These are phyloP conservation scores for Zanthoxylum bungeanum DNA, from an alignment of 345 rosid genomes.

Conservation along the genomic window DNA sequence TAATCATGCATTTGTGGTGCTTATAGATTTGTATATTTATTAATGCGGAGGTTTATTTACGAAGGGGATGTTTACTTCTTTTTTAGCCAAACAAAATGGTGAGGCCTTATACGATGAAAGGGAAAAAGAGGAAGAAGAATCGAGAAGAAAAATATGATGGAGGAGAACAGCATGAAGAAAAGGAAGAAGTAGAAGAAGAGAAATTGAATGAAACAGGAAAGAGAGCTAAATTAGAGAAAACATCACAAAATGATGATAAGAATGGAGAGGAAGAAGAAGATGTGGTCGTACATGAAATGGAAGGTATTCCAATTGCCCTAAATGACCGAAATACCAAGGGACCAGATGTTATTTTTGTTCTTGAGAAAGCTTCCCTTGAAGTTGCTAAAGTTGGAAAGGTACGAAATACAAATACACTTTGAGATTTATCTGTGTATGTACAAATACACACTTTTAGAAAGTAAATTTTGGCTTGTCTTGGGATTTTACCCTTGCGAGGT, in stretches of 20 bases:
- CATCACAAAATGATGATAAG: conserved; percentile 20
- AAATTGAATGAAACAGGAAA: conserved; percentile 21
- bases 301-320: conserved; percentile 53
- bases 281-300: conserved; percentile 29
- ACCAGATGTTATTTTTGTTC: conserved; percentile 60
- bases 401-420: background rate
- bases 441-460: background rate
- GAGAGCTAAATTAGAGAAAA: conserved; percentile 18
- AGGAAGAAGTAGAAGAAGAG: conserved; percentile 7
- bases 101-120: conserved; percentile 57
- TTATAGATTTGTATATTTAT: background rate
- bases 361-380: conserved; percentile 83
- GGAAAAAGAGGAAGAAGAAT: conserved; percentile 63
- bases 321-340: conserved; percentile 27
- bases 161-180: conserved; percentile 31
- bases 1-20: no score
- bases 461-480: background rate
- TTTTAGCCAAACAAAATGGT: conserved; percentile 42
- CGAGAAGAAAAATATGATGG: conserved; percentile 51
- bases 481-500: background rate
- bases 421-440: background rate
- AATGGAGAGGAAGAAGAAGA: conserved; percentile 25
- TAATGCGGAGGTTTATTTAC: no score
- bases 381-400: conserved; percentile 99
- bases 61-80: conserved; percentile 7